Evolutionary conservation across 2,329 filamentous ascomycete species (phyloP), one percentile per base, ranked within the genome.

Genomic region (Ophiocordyceps unilateralis): DNA sequence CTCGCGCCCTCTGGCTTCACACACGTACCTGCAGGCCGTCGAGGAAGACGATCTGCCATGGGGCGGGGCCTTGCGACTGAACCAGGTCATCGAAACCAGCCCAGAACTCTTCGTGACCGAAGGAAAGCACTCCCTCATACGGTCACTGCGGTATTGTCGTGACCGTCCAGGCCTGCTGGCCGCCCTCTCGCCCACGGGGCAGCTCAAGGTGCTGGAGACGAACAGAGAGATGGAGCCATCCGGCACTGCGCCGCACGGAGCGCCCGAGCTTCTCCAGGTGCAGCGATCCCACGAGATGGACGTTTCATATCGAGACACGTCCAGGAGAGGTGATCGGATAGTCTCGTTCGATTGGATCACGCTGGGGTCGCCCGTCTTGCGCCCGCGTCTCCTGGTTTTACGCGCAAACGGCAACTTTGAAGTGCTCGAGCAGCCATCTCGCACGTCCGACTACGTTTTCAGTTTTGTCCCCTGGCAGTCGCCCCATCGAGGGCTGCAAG

Each of bases 261-360:
- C 70, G 43, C 75, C 74, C 0, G 72, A 79, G 52, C 61, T 80
- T 14, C 59, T 81, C 1, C 67, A 78, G 46, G 71, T 78, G 12
- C 65, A 69, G 39, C 71, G 65, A 45, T 78, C 76, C 1, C 67
- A 74, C 48, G 75, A 79, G 51, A 69, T 81, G 60, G 74, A 81
- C 49, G 69, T 75, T 41, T 66, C 68, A 17, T 78, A 71, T 49
- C 61, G 65, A 22, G 70, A 73, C 41, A 59, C 63, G 26, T 61
- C 63, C 26, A 63, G 68, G 48, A 70, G 71, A 55, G 67, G 70
- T 49, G 72, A 79, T 44, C 68, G 73, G 19, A 78, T 81, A 26
- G 74, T 81, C 8, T 80, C 76, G 0, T 81, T 81, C 54, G 77
- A 81, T 53, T 81, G 77, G 76, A 62, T 80, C 10, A 78, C 72